Percentiles rank a stretch among this genome's conserved stretches.
Evolutionary conservation across 768 basidiomycete species (phyloP).

Genomic region (Lactifluus echinatus): DNA sequence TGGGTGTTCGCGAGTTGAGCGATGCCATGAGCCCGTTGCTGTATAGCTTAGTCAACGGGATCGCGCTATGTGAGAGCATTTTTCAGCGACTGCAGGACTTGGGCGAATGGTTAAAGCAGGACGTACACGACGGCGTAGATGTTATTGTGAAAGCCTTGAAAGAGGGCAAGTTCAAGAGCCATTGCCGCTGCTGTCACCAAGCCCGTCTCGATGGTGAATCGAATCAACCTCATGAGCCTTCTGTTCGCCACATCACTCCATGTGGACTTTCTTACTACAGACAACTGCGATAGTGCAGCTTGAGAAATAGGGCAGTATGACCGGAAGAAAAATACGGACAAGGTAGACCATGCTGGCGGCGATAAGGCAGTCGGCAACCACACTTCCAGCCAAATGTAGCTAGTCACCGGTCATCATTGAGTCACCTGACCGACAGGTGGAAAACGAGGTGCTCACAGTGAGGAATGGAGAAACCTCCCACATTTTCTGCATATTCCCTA

Average conservation of each 20-base stretch:
- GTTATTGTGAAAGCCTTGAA: neutral
- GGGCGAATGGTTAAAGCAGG: neutral
- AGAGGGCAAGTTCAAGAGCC: neutral
- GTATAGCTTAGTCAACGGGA: slow-evolving; percentile 4
- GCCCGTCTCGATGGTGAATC: slow-evolving; percentile 1
- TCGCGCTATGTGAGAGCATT: neutral
- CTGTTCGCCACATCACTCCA: neutral
- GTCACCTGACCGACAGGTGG: neutral
- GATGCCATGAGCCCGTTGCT: slow-evolving; percentile 7
- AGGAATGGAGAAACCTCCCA: neutral
- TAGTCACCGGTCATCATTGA: neutral
- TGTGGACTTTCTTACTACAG: neutral
- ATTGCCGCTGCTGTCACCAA: neutral
- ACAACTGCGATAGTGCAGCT: neutral
- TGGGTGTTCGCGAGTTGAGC: neutral
- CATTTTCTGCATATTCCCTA: neutral
- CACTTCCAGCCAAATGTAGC: neutral
- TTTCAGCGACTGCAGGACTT: neutral
- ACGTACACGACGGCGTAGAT: neutral
- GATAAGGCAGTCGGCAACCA: neutral
- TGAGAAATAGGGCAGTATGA: neutral
- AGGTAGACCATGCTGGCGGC: slow-evolving; percentile 6
- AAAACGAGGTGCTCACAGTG: neutral
- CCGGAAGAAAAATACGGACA: neutral
- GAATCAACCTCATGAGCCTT: neutral